Evolutionary conservation across 2,329 filamentous ascomycete species (phyloP), one percentile per base, ranked within the genome.

Genomic region (Pseudogymnoascus sp.): DNA sequence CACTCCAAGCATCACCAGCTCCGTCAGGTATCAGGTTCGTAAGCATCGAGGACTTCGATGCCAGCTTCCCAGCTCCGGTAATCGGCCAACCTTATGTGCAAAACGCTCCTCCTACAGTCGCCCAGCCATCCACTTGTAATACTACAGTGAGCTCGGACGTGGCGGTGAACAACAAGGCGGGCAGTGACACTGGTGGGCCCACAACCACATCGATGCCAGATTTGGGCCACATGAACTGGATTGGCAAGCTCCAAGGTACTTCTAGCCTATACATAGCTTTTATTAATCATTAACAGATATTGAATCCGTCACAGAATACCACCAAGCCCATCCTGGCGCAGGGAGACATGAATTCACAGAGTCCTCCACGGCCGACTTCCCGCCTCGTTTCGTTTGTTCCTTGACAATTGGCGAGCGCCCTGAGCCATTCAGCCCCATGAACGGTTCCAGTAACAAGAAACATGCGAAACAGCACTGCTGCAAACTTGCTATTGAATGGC

Each of bases 401-500:
- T 63, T 68, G 6, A 58, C 40, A 7, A 68, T 71, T 26, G 11
- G 29, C 8, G 70, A 71, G 60, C 63, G 60, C 5, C 29, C 64
- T 1, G 57, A 66, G 5, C 35, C 33, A 21, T 70, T 72, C 39
- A 68, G 67, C 15, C 57, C 50, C 11, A 59, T 13, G 2, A 59
- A 64, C 3, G 58, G 64, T 15, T 71, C 70, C 61, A 57, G 62
- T 7, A 66, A 60, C 26, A 73, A 72, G 63, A 72, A 72, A 61
- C 59, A 62, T 6, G 71, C 71, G 0, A 72, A 72, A 57, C 66
- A 68, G 26, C 68, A 65, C 50, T 70, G 70, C 1, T 68, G 70
- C 9, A 72, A 72, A 63, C 64, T 66, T 21, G 71, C 71, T 4
- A 64, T 72, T 40, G 68, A 70, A 39, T 73, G 68, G 68, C 64